Evolutionary conservation across 2,329 filamentous ascomycete genomes (phyloP), one percentile per base, ranked within the genome.

Genomic region (Thelonectria blattea): DNA sequence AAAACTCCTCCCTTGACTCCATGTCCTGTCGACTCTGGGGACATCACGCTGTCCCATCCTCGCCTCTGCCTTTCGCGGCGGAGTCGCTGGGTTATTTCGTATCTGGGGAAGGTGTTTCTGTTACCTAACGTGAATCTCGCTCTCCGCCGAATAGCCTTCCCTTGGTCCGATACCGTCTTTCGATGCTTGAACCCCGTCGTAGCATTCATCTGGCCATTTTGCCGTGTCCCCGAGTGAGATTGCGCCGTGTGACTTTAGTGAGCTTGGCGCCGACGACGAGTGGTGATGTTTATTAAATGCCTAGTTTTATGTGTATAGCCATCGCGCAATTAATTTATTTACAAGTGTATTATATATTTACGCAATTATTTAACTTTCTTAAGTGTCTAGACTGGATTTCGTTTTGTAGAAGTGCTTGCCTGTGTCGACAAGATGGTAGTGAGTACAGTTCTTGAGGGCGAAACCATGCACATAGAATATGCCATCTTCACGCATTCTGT

Each of bases 111-210:
- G 8, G 47, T 39, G 61, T 54, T 56, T 64, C 49, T 52, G 30
- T 65, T 65, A 62, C 58, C 39, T 65, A 62, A 65, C 59, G 34
- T 47, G 54, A 62, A 65, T 51, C 22, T 39, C 17, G 42, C 55
- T 55, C 60, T 62, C 55, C 64, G 61, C 63, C 45, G 48, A 63
- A 65, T 59, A 65, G 52, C 18, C 58, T 63, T 61, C 61, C 63
- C 37, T 65, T 64, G 58, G 51, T 12, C 58, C 55, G 63, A 52
- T 53, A 42, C 42, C 53, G 43, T 56, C 53, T 48, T 54, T 47
- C 53, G 32, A 49, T 47, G 63, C 56, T 52, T 62, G 56, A 37
- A 49, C 60, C 60, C 37, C 34, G 39, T 30, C 46, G 20, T 20
- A 30, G 47, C 48, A 52, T 32, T 50, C 53, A 52, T 45, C 17